Base-by-base conservation (phyloP, 139 green algal species). In the Asterochloris erici region DNA sequence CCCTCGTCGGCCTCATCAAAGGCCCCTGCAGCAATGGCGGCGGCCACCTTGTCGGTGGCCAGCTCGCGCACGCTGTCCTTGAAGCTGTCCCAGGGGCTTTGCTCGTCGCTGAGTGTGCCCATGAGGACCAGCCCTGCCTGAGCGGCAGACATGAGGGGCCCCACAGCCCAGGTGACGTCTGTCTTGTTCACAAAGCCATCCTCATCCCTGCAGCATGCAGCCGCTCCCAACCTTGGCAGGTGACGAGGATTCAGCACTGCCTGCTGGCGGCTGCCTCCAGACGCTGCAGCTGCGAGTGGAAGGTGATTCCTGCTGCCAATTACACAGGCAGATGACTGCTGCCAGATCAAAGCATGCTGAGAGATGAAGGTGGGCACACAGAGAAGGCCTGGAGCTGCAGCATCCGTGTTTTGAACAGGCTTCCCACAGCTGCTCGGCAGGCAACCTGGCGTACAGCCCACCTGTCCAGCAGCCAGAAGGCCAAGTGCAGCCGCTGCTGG, bases 391-490 rank as follows among this genome's bases (percentile, higher is more conserved):
- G 38, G 70, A 4, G 29, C 24, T 76, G 71, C 9, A 0, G 19
- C 12, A 60, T 0, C 47, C 12, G 0, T 61, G 19, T 77, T 13
- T 29, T 28, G 24, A 17, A 77, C n/a, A 77, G 47, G n/a, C 38
- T 54, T 2, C 38, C 6, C 38, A 54, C 38, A 54, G 38, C 38
- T 54, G 38, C 38, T 54, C 38, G 6, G 38, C 38, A 54, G 38
- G 38, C 38, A 54, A 54, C 38, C 38, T 54, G 38, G 38, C 38
- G 38, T 54, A 54, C 38, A 21, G 19, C 70, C 29, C 70, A 80
- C 76, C 68, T 80, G 60, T 80, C 76, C 23, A 80, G 76, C 54
- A 80, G 60, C 76, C 76, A 80, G 76, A 80, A 80, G 60, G 68
- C 61, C 10, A 80, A 69, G 13, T 61, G 24, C 38, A n/a, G n/a